phyloP scores from a whole-genome alignment of 1,284 basidiomycete species.

The Malassezia brasiliensis region DNA sequence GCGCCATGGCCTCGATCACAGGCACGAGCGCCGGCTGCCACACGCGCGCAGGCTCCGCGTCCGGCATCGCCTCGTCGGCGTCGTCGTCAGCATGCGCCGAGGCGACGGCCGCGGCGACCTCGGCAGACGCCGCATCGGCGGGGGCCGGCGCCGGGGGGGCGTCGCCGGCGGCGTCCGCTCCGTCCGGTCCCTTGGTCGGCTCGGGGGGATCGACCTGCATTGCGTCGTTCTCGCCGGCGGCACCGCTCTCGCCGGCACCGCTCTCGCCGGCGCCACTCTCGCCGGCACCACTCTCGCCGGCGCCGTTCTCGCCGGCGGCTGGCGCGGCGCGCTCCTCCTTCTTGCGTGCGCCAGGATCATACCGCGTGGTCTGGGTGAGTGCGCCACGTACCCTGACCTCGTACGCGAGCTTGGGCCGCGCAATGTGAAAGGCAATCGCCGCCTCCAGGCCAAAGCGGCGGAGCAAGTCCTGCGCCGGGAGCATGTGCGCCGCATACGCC shows the following conservation, averaged over 20 bases:
- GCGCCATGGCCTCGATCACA: slow-evolving; percentile 24
- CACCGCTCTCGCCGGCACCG: no score
- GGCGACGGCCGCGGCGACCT: background rate
- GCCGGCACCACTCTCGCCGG: background rate
- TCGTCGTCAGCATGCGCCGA: background rate
- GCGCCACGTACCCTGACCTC: background rate
- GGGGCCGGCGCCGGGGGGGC: no score
- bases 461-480: slow-evolving; percentile 24
- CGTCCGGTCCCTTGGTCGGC: no score
- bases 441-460: slow-evolving; percentile 39
- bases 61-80: background rate
- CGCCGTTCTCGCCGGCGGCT: no score
- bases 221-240: no score
- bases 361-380: background rate
- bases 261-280: no score
- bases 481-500: slow-evolving; percentile 32
- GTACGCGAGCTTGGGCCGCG: slow-evolving; percentile 26
- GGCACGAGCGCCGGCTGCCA: slow-evolving; percentile 40
- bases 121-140: background rate
- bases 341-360: background rate
- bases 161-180: no score
- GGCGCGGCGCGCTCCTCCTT: background rate
- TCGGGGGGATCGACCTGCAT: no score
- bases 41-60: background rate
- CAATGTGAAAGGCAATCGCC: slow-evolving; percentile 41